phyloP scores from a whole-genome alignment of 2,329 filamentous ascomycete genomes.

The Aureobasidium namibiae region DNA sequence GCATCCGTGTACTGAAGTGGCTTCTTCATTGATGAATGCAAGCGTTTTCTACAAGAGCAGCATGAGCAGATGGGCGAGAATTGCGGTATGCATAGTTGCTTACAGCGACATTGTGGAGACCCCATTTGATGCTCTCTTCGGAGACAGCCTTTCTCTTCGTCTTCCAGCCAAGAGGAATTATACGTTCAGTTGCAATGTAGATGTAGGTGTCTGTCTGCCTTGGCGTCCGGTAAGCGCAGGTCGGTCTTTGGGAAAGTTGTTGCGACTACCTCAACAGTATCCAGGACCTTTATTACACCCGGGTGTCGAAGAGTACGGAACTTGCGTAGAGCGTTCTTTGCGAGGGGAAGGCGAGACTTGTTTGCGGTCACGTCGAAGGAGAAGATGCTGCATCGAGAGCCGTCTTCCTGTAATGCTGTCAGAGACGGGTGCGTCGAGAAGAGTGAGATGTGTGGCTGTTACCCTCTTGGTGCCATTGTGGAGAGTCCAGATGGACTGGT shows the following conservation, averaged over 20 bases:
- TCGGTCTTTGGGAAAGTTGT: slow-evolving; percentile 2
- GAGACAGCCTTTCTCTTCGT: slow-evolving; percentile 79
- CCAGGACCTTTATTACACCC: slow-evolving; percentile 86
- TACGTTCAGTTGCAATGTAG: slow-evolving; percentile 88
- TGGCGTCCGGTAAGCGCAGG: slow-evolving; percentile 26
- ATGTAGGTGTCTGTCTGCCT: slow-evolving; percentile 82
- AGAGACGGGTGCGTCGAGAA: not conserved
- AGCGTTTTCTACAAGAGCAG: slow-evolving; percentile 62
- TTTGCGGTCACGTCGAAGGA: slow-evolving; percentile 83
- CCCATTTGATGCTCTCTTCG: slow-evolving; percentile 95
- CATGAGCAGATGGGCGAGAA: not conserved
- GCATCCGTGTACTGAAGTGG: slow-evolving; percentile 81
- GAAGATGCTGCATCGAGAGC: slow-evolving; percentile 91
- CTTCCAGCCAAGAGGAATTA: slow-evolving; percentile 83
- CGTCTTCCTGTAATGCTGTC: slow-evolving; percentile 61
- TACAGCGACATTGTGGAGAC: slow-evolving; percentile 77
- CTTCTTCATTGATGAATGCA: slow-evolving; percentile 94
- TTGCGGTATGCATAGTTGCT: slow-evolving; percentile 12
- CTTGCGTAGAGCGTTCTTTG: slow-evolving; percentile 90
- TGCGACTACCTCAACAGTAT: slow-evolving; percentile 74
- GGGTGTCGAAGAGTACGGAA: slow-evolving; percentile 87
- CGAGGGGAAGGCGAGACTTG: slow-evolving; percentile 72
- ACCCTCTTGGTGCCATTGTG: slow-evolving; percentile 90
- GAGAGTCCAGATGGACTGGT: slow-evolving; percentile 92
- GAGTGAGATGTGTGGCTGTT: slow-evolving; percentile 18